Evolutionary conservation across 176 grass and related monocot species (phyloP).

Genomic region (Ampelocalamus luodianensis): DNA sequence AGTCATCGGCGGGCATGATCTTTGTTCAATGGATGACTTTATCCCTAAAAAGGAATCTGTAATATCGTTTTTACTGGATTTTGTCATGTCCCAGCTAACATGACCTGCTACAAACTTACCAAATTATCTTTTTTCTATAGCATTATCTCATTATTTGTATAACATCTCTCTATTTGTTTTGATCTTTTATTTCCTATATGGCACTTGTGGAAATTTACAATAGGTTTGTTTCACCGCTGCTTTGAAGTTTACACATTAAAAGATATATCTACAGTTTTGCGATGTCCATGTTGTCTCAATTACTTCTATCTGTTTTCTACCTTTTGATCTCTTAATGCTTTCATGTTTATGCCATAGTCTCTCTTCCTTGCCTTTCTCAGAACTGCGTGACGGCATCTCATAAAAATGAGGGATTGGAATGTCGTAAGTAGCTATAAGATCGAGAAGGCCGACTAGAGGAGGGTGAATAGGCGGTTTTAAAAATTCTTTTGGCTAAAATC

Average conservation of each 20-base stretch:
- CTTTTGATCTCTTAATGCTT: background rate
- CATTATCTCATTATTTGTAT: background rate
- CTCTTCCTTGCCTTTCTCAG: background rate
- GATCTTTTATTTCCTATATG: background rate
- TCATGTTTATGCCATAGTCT: background rate
- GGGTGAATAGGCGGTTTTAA: too few relatives aligned
- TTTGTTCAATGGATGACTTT: background rate
- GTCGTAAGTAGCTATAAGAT: background rate
- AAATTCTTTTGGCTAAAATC: too few relatives aligned
- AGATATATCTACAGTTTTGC: background rate
- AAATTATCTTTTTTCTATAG: background rate
- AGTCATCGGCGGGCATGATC: background rate
- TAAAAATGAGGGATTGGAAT: background rate
- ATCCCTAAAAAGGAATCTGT: background rate
- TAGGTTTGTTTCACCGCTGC: background rate
- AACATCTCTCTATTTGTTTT: slow-evolving; percentile 5
- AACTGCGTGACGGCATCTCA: background rate
- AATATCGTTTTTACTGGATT: background rate
- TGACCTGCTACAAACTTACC: background rate
- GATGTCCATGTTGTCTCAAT: background rate
- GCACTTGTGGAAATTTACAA: background rate
- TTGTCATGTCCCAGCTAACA: background rate
- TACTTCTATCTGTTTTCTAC: background rate
- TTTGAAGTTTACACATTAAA: background rate
- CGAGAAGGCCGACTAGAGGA: too few relatives aligned